phyloP scores from a whole-genome alignment of 495 filamentous ascomycete species.

The Penicillium psychrofluorescens region DNA sequence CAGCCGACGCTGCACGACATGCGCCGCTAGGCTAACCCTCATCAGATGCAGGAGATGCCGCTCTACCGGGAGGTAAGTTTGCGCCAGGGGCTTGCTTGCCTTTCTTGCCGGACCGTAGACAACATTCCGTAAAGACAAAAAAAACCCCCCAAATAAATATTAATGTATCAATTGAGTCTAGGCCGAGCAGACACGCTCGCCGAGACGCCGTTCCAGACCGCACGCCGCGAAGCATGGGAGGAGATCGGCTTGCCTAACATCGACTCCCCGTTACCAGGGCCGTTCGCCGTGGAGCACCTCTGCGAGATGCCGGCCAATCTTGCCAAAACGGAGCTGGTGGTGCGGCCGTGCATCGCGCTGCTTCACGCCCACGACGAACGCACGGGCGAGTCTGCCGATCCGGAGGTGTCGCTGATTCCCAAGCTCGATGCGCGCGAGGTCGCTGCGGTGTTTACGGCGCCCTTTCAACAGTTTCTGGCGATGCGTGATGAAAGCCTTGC shows the following conservation, averaged over 20 bases:
- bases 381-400: conserved; percentile 34
- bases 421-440: conserved; percentile 78
- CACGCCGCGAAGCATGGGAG: conserved; percentile 80
- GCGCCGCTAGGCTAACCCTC: conserved; percentile 6
- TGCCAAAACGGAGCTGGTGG: conserved; percentile 72
- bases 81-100: no score
- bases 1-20: conserved; percentile 13
- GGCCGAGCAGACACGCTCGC: conserved; percentile 41
- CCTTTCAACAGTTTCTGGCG: conserved; percentile 65
- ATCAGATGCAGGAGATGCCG: conserved; percentile 66
- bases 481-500: conserved; percentile 34
- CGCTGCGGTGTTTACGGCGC: conserved; percentile 82
- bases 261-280: conserved; percentile 51
- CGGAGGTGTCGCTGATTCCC: conserved; percentile 68
- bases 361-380: conserved; percentile 52
- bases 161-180: conserved; percentile 8
- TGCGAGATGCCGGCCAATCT: conserved; percentile 75
- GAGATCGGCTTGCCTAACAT: conserved; percentile 80
- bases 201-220: conserved; percentile 62
- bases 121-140: neutral
- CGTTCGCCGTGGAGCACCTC: conserved; percentile 76
- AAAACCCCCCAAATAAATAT: neutral
- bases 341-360: conserved; percentile 80
- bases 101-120: neutral
- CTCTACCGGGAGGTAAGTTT: conserved; percentile 73